phyloP scores from a whole-genome alignment of 1,139 yeast genomes.

The Groenewaldozyma sp. region DNA sequence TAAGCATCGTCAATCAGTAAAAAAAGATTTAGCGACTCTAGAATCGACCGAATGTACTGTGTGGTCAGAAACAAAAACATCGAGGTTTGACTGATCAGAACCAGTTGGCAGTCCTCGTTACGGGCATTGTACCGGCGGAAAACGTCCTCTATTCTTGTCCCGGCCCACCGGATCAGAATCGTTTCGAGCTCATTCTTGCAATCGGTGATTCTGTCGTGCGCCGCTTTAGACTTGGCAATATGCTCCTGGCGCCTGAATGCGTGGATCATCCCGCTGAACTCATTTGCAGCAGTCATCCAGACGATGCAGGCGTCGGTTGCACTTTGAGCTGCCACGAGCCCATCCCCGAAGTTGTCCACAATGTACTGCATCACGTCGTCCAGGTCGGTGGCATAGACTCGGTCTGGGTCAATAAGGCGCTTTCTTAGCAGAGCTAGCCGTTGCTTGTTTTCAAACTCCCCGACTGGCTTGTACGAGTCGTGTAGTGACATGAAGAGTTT shows the following conservation, averaged over 20 bases:
- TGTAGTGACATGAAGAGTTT: conserved; percentile 13
- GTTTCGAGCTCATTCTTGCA: conserved; percentile 5
- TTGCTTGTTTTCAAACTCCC: conserved; percentile 12
- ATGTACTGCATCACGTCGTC: conserved; percentile 15
- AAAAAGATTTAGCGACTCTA: conserved; percentile 8
- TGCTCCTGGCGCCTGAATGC: conserved; percentile 6
- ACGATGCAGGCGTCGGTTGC: conserved; percentile 10
- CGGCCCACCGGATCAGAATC: conserved; percentile 6
- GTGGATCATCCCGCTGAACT: conserved; percentile 10
- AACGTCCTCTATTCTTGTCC: conserved; percentile 7
- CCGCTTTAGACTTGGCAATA: conserved; percentile 7
- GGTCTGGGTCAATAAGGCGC: conserved; percentile 6
- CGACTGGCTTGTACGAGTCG: conserved; percentile 15
- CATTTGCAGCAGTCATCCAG: conserved; percentile 20
- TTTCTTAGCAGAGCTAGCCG: conserved; percentile 6
- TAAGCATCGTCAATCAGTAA: conserved; percentile 14
- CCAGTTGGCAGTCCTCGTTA: conserved; percentile 8
- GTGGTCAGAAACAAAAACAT: conserved; percentile 14
- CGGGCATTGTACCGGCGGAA: conserved; percentile 2
- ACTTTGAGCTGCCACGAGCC: conserved; percentile 11
- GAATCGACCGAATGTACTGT: conserved; percentile 5
- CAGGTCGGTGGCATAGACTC: conserved; percentile 14
- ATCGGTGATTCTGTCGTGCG: conserved; percentile 5
- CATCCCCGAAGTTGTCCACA: conserved; percentile 10
- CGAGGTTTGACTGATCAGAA: conserved; percentile 14